Conservation (phyloP, 768 basidiomycete genomes). For the Lactifluus hygrophoroides region DNA sequence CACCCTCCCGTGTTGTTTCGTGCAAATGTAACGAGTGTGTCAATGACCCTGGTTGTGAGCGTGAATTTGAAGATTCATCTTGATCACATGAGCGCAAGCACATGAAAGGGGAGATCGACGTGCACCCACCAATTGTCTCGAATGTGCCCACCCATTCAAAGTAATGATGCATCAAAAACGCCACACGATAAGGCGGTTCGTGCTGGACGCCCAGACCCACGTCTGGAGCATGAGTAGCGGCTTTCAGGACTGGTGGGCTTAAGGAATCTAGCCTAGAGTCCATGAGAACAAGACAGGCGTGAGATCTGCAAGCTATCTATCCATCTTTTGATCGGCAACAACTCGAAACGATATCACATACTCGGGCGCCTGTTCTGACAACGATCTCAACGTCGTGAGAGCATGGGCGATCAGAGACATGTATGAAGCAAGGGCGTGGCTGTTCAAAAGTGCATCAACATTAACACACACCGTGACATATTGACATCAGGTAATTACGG, state of each 20-base stretch:
- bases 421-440: constrained; percentile 13
- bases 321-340: background rate
- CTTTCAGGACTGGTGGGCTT: constrained; percentile 9
- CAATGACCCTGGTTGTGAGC: background rate
- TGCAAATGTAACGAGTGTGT: background rate
- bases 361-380: constrained; percentile 10
- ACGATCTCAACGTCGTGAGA: background rate
- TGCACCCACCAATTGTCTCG: constrained; percentile 3
- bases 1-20: background rate
- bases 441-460: background rate
- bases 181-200: constrained; percentile 8
- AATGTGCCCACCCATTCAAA: constrained; percentile 20
- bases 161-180: constrained; percentile 7
- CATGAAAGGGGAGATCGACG: background rate
- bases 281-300: constrained; percentile 15
- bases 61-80: background rate
- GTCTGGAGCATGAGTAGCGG: background rate
- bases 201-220: background rate
- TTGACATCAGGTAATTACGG: background rate
- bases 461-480: background rate
- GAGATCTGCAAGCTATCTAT: background rate
- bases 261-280: constrained; percentile 16
- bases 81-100: background rate
- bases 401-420: constrained; percentile 16
- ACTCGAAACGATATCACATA: background rate